Evolutionary conservation across 352 stramenopile genomes (phyloP), one percentile per base, ranked within the genome.

Genomic region (Pythium graminicola): DNA sequence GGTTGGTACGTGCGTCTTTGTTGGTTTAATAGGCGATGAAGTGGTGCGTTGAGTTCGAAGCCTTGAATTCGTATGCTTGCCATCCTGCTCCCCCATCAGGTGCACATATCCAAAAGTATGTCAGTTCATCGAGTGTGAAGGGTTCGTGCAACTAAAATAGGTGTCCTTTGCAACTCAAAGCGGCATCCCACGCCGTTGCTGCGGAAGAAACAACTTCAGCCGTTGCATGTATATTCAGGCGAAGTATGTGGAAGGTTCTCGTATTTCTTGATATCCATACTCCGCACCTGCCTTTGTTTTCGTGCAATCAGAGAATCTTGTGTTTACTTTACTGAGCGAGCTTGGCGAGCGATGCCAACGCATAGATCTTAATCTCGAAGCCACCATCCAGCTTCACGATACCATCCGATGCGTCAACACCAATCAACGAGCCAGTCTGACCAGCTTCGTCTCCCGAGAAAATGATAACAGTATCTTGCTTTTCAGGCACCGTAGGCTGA

Each of bases 291-390:
- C 13, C 16, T 42, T 36, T 14, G 9, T 36, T 36, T 36, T 36
- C 14, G 31, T 14, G 31, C 14, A 14, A 14, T 36, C 31, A 36
- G 8, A 14, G 14, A 14, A 14, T 36, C 14, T 36, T 14, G 9
- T 14, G 47, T 50, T 54, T 65, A 60, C 22, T 47, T 85, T 83
- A 89, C 70, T 91, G 78, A 32, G 73, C 79, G 46, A 93, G 71
- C 71, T 94, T 94, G 13, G 81, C 84, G 50, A 94, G 64, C 54
- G 73, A 81, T 27, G 76, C 77, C 45, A 93, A 76, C 20, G 80
- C 73, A 62, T 88, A 94, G 70, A 93, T 92, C 68, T 94, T 94
- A 69, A 94, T 94, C 67, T 94, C 84, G 24, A 82, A 90, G 50
- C 77, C 78, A 45, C 79, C 80, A 45, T 94, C 84, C 16, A 94